phyloP scores from a whole-genome alignment of 2,329 filamentous ascomycete genomes.

The Arthrobotrys megalospora region DNA sequence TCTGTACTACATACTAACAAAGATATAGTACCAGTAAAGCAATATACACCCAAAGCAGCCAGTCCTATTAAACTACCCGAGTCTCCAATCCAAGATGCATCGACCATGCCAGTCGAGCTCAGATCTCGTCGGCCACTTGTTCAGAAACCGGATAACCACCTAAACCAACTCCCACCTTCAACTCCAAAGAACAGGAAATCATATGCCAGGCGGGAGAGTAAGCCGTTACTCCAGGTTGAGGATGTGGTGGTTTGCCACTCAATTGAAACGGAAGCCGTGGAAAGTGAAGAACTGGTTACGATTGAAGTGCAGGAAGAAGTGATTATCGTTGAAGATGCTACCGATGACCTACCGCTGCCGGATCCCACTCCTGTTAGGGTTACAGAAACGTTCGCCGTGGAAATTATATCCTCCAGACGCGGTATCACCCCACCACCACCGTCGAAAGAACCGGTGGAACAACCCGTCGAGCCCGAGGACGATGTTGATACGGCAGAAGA shows the following conservation, averaged over 20 bases:
- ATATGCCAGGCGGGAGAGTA: conserved; percentile 17
- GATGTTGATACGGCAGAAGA: not conserved
- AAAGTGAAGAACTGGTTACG: not conserved
- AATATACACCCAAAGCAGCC: not conserved
- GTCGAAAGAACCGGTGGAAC: not conserved
- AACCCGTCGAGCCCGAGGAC: not conserved
- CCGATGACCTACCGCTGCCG: not conserved
- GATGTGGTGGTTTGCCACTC: not conserved
- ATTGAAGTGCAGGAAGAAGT: not conserved
- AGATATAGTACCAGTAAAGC: not conserved
- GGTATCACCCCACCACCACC: not conserved
- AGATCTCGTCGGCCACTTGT: conserved; percentile 28
- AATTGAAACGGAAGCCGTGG: not conserved
- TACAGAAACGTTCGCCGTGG: conserved; percentile 17
- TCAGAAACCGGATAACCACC: conserved; percentile 18
- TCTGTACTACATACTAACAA: conserved; percentile 4
- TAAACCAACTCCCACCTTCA: conserved; percentile 19
- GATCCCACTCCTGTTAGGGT: not conserved
- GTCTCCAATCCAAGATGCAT: conserved; percentile 7
- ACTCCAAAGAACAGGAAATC: conserved; percentile 16
- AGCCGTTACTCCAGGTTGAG: not conserved
- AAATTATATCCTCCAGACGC: conserved; percentile 12
- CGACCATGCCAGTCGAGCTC: conserved; percentile 4
- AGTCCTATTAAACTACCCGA: not conserved
- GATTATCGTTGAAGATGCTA: not conserved